Percentiles rank a stretch among this genome's conserved stretches.
Conservation (phyloP, 2,329 filamentous ascomycete genomes). For the Phialophora macrospora region DNA sequence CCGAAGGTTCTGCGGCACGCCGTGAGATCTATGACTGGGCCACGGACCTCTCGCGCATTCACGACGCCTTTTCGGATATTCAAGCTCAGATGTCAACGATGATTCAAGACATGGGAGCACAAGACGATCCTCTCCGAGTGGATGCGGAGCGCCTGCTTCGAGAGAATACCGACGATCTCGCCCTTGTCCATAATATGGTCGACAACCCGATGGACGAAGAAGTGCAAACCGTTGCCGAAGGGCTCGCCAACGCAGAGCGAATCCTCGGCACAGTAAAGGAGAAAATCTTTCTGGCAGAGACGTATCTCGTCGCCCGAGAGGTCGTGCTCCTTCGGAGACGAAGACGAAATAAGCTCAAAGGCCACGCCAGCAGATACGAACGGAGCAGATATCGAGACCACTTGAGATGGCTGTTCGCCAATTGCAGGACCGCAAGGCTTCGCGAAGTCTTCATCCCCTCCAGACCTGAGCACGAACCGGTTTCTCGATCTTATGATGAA, state of each 20-base stretch:
- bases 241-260: neutral
- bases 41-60: neutral
- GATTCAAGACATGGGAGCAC: neutral
- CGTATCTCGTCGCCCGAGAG: neutral
- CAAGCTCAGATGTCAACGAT: neutral
- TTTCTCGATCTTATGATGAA: neutral
- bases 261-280: neutral
- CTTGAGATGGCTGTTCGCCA: neutral
- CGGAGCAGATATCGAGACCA: neutral
- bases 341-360: neutral
- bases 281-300: neutral
- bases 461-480: neutral
- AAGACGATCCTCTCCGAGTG: neutral
- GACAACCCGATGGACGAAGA: neutral
- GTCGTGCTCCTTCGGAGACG: neutral
- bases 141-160: neutral
- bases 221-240: neutral
- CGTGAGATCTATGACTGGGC: neutral
- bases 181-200: neutral
- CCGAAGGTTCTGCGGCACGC: neutral
- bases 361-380: neutral
- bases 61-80: neutral
- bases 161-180: neutral
- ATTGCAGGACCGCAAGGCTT: neutral
- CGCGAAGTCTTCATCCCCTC: neutral